These are phyloP conservation scores for Neurospora sp. DNA, from an alignment of 495 filamentous ascomycete species.

Conservation along the genomic window DNA sequence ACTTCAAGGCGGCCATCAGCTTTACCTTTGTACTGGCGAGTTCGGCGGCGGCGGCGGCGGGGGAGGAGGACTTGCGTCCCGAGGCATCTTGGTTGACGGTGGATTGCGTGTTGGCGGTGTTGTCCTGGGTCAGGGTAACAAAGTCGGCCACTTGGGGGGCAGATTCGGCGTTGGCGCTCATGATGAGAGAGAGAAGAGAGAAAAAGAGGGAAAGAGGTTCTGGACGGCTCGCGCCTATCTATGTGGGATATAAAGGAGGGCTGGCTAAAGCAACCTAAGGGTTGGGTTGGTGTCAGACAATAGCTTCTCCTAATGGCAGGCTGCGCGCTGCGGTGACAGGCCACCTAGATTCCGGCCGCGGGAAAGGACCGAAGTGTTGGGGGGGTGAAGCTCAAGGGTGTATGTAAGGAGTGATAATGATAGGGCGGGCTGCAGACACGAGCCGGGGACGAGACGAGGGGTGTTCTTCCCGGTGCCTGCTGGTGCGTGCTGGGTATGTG, in stretches of 20 bases:
- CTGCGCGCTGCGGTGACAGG: not conserved
- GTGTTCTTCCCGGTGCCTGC: conserved; percentile 8
- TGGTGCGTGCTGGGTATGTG: not conserved
- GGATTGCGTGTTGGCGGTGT: conserved; percentile 25
- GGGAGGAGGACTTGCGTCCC: conserved; percentile 47
- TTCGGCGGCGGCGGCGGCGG: conserved; percentile 71
- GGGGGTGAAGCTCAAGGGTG: not conserved
- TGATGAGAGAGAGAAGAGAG: conserved; percentile 41
- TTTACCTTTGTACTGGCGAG: conserved; percentile 88
- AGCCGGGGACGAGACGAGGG: conserved; percentile 14
- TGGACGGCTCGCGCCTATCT: conserved; percentile 11
- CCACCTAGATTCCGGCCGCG: not conserved
- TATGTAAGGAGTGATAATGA: not conserved
- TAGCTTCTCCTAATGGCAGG: not conserved
- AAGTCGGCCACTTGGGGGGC: conserved; percentile 13
- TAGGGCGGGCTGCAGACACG: not conserved
- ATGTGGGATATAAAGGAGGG: conserved; percentile 20
- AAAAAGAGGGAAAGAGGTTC: conserved; percentile 1
- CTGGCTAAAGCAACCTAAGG: conserved; percentile 3
- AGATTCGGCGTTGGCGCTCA: conserved; percentile 39
- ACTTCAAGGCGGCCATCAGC: conserved; percentile 41
- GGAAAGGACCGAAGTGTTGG: not conserved
- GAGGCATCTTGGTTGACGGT: conserved; percentile 38
- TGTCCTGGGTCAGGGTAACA: conserved; percentile 6
- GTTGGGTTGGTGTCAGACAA: not conserved